A percentile compares a stretch with the other conserved stretches of the same genome.
Conservation (phyloP, 495 filamentous ascomycete genomes). For the Glonium stellatum region DNA sequence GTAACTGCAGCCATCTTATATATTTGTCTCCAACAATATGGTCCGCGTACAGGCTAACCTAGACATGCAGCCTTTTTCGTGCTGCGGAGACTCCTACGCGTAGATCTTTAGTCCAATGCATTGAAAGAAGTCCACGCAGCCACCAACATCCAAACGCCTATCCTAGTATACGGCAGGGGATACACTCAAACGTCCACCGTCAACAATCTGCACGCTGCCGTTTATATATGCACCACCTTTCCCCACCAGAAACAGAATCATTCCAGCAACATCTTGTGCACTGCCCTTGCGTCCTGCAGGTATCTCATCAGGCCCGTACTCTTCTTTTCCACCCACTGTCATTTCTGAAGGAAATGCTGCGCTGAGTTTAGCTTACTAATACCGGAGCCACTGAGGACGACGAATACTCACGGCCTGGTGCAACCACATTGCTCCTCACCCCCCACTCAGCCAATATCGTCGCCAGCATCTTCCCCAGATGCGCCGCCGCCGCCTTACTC, state of each 20-base stretch:
- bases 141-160: too few relatives aligned
- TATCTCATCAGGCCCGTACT: slow-evolving; percentile 41
- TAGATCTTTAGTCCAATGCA: too few relatives aligned
- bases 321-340: slow-evolving; percentile 43
- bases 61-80: too few relatives aligned
- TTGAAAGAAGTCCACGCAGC: too few relatives aligned
- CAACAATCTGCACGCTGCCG: slow-evolving; percentile 48
- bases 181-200: slow-evolving; percentile 51
- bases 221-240: slow-evolving; percentile 55
- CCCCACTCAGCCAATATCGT: slow-evolving; percentile 32
- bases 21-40: too few relatives aligned
- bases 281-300: slow-evolving; percentile 47
- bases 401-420: slow-evolving; percentile 14
- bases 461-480: slow-evolving; percentile 36
- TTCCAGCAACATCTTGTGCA: slow-evolving; percentile 56
- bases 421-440: slow-evolving; percentile 32
- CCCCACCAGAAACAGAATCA: slow-evolving; percentile 55
- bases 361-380: slow-evolving; percentile 14
- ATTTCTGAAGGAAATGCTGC: slow-evolving; percentile 58
- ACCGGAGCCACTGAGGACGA: neutral
- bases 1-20: too few relatives aligned
- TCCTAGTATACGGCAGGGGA: slow-evolving; percentile 45
- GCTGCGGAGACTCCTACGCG: too few relatives aligned
- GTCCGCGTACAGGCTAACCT: too few relatives aligned
- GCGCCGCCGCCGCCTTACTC: slow-evolving; percentile 31